A percentile compares a stretch with the other conserved stretches of the same genome.
Conservation (phyloP, 805 yeast genomes). For the Metschnikowia picachoensis region DNA sequence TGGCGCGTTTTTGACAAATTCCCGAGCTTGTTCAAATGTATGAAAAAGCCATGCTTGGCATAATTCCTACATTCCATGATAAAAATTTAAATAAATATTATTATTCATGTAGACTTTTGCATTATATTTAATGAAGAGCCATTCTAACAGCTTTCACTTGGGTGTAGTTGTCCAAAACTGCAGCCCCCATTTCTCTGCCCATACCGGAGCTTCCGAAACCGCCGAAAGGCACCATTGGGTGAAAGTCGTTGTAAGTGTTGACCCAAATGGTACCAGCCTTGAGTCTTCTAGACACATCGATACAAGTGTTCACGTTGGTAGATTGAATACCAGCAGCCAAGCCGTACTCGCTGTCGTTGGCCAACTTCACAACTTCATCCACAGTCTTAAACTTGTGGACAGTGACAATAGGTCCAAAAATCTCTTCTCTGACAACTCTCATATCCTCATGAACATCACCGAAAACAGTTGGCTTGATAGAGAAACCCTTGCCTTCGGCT, state of each 20-base stretch:
- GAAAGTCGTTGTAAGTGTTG: constrained; percentile 86
- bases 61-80: too few relatives aligned
- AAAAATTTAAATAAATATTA: too few relatives aligned
- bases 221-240: constrained; percentile 86
- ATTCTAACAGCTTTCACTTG: constrained; percentile 83
- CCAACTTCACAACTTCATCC: constrained; percentile 74
- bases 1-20: too few relatives aligned
- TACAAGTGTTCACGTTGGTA: constrained; percentile 65
- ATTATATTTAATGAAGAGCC: constrained; percentile 21
- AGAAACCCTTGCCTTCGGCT: constrained; percentile 54
- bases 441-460: constrained; percentile 72
- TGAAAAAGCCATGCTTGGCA: too few relatives aligned
- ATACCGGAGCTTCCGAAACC: constrained; percentile 87
- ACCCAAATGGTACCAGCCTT: constrained; percentile 91
- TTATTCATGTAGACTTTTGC: too few relatives aligned
- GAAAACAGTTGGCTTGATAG: constrained; percentile 78
- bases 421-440: constrained; percentile 82
- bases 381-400: constrained; percentile 75
- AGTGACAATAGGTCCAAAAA: constrained; percentile 91
- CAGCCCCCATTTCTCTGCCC: constrained; percentile 91
- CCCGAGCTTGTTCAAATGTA: too few relatives aligned
- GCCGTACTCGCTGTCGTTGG: constrained; percentile 83
- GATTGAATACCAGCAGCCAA: constrained; percentile 92
- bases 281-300: constrained; percentile 67
- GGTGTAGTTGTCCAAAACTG: constrained; percentile 80